Base-by-base conservation (phyloP, 2,329 filamentous ascomycete species). In the Ophiostoma populinum region DNA sequence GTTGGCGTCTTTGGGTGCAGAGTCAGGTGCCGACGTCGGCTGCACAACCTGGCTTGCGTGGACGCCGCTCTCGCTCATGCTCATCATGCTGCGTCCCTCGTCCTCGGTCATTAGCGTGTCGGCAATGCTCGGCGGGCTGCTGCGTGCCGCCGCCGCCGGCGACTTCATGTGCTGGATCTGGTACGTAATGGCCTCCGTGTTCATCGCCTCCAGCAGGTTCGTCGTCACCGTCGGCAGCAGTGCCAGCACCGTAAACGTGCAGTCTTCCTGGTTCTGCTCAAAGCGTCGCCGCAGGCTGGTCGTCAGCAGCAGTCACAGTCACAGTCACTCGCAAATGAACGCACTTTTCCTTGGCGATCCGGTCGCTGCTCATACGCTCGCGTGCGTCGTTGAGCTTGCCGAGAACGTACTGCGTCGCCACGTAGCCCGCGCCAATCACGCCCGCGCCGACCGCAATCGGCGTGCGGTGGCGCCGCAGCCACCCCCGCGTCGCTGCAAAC, bases 261-360 rank as follows among this genome's bases (percentile, higher is more conserved):
- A 98, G 57, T 98, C 90, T 53, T 93, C 87, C 54, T 98, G 90
- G 56, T 98, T 98, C 58, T 98, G 90, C 55, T 95, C 83, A 59
- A 98, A 98, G 51, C 90, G 80, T 40, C 90, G 80, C 34, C 86
- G 85, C 42, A 98, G 70, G 56, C 87, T 95, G 48, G 19, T n/a
- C 35, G 39, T 37, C 26, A 45, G 18, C 29, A 15, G 27, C 16
- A 21, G 28, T n/a, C n/a, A 7, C 15, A 12, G n/a, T 10, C n/a
- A 7, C 21, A 26, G 10, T n/a, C 13, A 27, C 18, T n/a, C 19
- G 2, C 21, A n/a, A 20, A 21, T 6, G 16, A 25, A 40, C 71
- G 47, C 61, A 94, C 87, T 98, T 98, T 61, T 98, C 90, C 55
- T 87, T 86, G 35, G 87, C 81, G 53, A 94, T 92, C 49, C 85